A percentile compares a stretch with the other conserved stretches of the same genome.
These are phyloP conservation scores for Tillandsia fasciculata DNA, from an alignment of 176 grass and related monocot genomes.

Conservation along the genomic window DNA sequence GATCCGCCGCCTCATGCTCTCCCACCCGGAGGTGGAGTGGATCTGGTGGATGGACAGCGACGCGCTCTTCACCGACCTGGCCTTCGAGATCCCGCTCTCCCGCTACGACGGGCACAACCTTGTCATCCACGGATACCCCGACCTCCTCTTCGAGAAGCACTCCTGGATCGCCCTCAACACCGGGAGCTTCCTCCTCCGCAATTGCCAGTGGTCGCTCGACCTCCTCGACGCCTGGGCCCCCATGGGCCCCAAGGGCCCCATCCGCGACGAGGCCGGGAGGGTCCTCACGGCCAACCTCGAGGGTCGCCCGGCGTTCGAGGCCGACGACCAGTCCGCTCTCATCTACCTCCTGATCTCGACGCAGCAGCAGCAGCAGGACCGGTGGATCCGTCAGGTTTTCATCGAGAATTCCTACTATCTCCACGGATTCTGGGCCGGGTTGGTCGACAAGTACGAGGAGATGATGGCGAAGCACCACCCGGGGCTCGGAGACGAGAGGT, in stretches of 20 bases:
- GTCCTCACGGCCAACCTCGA: slow-evolving; percentile 47
- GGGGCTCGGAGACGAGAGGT: slow-evolving; percentile 47
- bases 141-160: slow-evolving; percentile 53
- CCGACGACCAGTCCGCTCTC: slow-evolving; percentile 88
- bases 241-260: slow-evolving; percentile 61
- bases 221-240: slow-evolving; percentile 65
- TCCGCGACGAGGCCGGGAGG: slow-evolving; percentile 55
- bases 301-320: slow-evolving; percentile 66
- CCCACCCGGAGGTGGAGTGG: slow-evolving; percentile 85
- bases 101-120: slow-evolving; percentile 65
- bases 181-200: slow-evolving; percentile 81
- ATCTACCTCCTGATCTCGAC: slow-evolving; percentile 58
- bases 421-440: slow-evolving; percentile 68
- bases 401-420: slow-evolving; percentile 69
- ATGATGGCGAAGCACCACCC: slow-evolving; percentile 37
- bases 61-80: slow-evolving; percentile 82
- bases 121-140: slow-evolving; percentile 67
- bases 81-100: slow-evolving; percentile 61
- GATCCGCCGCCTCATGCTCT: slow-evolving; percentile 68
- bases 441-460: slow-evolving; percentile 68
- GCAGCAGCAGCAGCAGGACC: slow-evolving; percentile 22
- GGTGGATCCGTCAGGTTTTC: slow-evolving; percentile 52
- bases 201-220: slow-evolving; percentile 91
- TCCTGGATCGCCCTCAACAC: slow-evolving; percentile 80
- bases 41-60: slow-evolving; percentile 97